A percentile compares a stretch with the other conserved stretches of the same genome.
These are phyloP conservation scores for Skeletonema costatum DNA, from an alignment of 108 stramenopile genomes.

Conservation along the genomic window DNA sequence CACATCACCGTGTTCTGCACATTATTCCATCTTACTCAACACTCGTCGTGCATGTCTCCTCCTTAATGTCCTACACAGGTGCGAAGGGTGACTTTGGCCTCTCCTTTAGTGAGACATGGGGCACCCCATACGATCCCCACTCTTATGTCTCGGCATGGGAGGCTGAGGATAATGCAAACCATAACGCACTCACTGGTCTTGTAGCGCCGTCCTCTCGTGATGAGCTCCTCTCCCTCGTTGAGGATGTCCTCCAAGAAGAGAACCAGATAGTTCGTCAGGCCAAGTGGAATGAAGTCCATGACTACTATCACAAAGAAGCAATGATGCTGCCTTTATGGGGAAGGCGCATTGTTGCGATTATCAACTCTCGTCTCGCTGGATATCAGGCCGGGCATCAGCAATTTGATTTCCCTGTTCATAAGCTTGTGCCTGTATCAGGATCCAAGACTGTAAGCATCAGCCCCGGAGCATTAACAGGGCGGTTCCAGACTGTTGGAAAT, in stretches of 20 bases:
- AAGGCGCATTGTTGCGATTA: constrained; percentile 50
- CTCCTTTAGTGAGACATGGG: constrained; percentile 61
- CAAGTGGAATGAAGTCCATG: constrained; percentile 49
- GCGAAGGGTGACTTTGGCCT: constrained; percentile 55
- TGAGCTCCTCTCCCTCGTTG: constrained; percentile 37
- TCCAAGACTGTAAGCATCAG: constrained; percentile 43
- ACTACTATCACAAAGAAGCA: constrained; percentile 48
- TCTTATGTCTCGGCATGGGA: constrained; percentile 49
- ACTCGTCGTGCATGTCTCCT: background rate
- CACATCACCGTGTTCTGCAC: no score
- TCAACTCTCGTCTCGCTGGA: constrained; percentile 52
- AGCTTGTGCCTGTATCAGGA: constrained; percentile 32
- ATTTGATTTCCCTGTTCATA: constrained; percentile 67
- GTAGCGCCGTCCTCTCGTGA: constrained; percentile 28
- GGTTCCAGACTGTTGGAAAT: constrained; percentile 51
- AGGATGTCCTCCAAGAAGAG: constrained; percentile 32
- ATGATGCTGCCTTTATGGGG: constrained; percentile 57
- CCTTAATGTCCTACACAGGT: background rate
- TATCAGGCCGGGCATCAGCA: constrained; percentile 58
- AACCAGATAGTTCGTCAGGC: background rate
- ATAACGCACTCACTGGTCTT: constrained; percentile 34
- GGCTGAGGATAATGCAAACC: constrained; percentile 36
- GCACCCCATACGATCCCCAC: constrained; percentile 62
- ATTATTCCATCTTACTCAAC: no score
- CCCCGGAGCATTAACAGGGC: constrained; percentile 56